Percentiles rank a stretch among this genome's conserved stretches.
These are phyloP conservation scores for Cladosporium sp. DNA, from an alignment of 2,329 filamentous ascomycete species.

Conservation along the genomic window DNA sequence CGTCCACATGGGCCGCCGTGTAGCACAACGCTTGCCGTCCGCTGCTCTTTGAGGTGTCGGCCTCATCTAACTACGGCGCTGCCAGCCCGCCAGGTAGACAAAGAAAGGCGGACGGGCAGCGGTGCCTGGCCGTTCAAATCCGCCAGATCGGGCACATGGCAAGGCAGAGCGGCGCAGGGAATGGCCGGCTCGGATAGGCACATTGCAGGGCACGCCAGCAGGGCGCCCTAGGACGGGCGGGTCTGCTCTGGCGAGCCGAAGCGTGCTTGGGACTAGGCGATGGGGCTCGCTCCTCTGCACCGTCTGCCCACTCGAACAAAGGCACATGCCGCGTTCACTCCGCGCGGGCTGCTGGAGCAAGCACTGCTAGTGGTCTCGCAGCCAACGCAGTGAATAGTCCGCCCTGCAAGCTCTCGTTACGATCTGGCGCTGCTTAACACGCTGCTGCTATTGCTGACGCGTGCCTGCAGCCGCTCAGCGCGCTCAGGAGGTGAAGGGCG, in stretches of 20 bases:
- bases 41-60: too few species aligned
- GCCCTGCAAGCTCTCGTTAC: slow-evolving; percentile 4
- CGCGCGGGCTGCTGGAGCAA: not conserved
- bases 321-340: not conserved
- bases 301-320: not conserved
- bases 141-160: slow-evolving; percentile 7
- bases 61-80: too few species aligned
- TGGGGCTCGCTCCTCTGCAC: not conserved
- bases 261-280: not conserved
- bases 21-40: slow-evolving; percentile 2
- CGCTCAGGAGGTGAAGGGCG: slow-evolving; percentile 9
- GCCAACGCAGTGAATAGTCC: not conserved
- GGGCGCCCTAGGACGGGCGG: not conserved
- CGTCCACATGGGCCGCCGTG: not conserved
- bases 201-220: not conserved
- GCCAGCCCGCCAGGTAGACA: not conserved
- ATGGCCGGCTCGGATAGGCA: too few species aligned
- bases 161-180: not conserved
- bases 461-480: slow-evolving; percentile 6
- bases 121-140: not conserved
- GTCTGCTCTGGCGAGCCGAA: slow-evolving; percentile 7
- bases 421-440: not conserved
- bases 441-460: slow-evolving; percentile 7
- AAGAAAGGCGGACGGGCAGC: slow-evolving; percentile 1
- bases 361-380: too few species aligned